phyloP scores from a whole-genome alignment of 2,329 filamentous ascomycete species.

The Nigrograna mackinnonii region DNA sequence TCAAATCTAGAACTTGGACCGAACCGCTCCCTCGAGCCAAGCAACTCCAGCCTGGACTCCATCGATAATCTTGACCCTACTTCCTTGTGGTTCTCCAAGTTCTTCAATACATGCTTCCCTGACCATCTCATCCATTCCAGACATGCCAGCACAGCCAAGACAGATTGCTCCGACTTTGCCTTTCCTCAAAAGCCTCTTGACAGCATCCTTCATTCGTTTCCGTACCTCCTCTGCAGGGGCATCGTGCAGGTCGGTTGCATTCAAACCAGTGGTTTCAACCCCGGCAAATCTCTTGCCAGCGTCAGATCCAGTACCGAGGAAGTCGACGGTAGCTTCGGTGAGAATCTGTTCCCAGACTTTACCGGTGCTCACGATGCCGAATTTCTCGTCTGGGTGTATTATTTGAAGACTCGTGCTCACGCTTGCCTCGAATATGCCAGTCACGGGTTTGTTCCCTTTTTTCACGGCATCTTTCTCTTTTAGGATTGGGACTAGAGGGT shows the following conservation, averaged over 20 bases:
- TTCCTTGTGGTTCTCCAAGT: conserved; percentile 63
- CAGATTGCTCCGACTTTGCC: conserved; percentile 69
- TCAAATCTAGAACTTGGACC: conserved; percentile 38
- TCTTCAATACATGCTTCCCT: conserved; percentile 68
- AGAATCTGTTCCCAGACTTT: conserved; percentile 80
- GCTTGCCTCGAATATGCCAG: conserved; percentile 87
- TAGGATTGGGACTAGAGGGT: conserved; percentile 72
- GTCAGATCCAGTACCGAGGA: conserved; percentile 59
- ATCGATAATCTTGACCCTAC: conserved; percentile 72
- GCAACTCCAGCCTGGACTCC: conserved; percentile 73
- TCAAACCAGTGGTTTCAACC: conserved; percentile 80
- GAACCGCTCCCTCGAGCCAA: conserved; percentile 59
- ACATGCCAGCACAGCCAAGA: conserved; percentile 91
- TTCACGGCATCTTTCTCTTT: conserved; percentile 46
- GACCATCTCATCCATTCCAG: conserved; percentile 78
- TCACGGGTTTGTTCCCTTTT: conserved; percentile 58
- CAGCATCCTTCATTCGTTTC: conserved; percentile 69
- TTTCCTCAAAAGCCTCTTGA: conserved; percentile 63
- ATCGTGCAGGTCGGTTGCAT: conserved; percentile 77
- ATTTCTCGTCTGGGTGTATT: conserved; percentile 57
- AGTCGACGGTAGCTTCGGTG: conserved; percentile 63
- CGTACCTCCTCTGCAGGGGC: conserved; percentile 66
- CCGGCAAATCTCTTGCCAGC: conserved; percentile 67
- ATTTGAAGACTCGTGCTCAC: conserved; percentile 66
- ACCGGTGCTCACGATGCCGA: conserved; percentile 89